Percentiles rank a stretch among this genome's conserved stretches.
Conservation (phyloP, 2,329 filamentous ascomycete genomes). For the Scytalidium lignicola region DNA sequence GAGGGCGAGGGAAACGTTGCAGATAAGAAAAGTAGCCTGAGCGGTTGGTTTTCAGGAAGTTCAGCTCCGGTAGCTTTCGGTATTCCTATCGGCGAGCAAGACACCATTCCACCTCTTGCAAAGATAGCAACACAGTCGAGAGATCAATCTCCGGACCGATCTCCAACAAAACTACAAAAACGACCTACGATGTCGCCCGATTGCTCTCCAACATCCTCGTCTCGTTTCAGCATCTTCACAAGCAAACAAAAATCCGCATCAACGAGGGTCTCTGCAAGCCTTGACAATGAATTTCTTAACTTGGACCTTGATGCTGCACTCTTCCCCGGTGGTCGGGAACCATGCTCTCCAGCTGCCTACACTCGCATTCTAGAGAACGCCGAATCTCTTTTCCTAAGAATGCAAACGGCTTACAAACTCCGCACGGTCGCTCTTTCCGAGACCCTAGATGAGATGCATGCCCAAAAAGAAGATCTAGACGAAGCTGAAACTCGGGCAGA, state of each 20-base stretch:
- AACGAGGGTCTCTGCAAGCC: constrained; percentile 14
- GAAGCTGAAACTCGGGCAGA: constrained; percentile 48
- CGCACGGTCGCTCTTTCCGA: constrained; percentile 47
- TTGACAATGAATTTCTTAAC: constrained; percentile 48
- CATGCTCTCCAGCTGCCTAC: constrained; percentile 54
- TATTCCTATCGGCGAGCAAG: constrained; percentile 13
- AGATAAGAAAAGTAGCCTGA: constrained; percentile 20
- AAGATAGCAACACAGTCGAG: constrained; percentile 4
- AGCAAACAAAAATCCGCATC: constrained; percentile 16
- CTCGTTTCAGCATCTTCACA: constrained; percentile 21
- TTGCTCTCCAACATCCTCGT: constrained; percentile 7
- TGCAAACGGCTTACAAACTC: constrained; percentile 54
- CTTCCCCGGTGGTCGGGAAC: constrained; percentile 43
- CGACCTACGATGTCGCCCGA: constrained; percentile 10
- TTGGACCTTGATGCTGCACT: constrained; percentile 51
- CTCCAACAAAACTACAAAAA: constrained; percentile 14
- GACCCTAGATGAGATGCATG: constrained; percentile 47
- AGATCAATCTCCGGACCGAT: constrained; percentile 12
- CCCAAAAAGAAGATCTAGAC: constrained; percentile 49
- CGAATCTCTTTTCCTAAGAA: constrained; percentile 45
- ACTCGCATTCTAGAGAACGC: constrained; percentile 58
- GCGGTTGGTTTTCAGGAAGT: constrained; percentile 24
- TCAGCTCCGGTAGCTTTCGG: constrained; percentile 19
- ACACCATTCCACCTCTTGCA: constrained; percentile 2
- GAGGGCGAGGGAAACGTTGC: constrained; percentile 17